Conservation (phyloP, 1,284 basidiomycete genomes). For the Ceratobasidium sp. region DNA sequence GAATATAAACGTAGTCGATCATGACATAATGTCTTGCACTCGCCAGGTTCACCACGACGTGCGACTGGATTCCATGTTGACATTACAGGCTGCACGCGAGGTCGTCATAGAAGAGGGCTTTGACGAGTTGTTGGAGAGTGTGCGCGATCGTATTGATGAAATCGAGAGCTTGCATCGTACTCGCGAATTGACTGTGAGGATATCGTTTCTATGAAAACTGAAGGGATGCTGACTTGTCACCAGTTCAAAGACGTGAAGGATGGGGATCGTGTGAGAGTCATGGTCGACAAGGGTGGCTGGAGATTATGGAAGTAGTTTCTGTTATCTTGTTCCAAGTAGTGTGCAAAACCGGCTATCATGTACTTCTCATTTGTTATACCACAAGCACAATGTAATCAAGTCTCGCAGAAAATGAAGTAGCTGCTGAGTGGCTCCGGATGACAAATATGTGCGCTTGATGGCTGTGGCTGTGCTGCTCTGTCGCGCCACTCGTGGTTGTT, state of each 20-base stretch:
- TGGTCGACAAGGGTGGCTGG: slow-evolving; percentile 72
- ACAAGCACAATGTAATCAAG: neutral
- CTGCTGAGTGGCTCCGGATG: slow-evolving; percentile 29
- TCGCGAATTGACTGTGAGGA: slow-evolving; percentile 67
- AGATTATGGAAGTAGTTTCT: slow-evolving; percentile 27
- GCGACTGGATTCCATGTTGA: slow-evolving; percentile 81
- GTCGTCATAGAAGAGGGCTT: slow-evolving; percentile 80
- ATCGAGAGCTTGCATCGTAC: slow-evolving; percentile 59
- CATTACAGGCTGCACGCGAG: slow-evolving; percentile 75
- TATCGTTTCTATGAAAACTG: slow-evolving; percentile 8
- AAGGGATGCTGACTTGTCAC: slow-evolving; percentile 34
- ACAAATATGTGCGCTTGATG: slow-evolving; percentile 26
- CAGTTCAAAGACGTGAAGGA: slow-evolving; percentile 76
- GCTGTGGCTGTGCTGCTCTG: slow-evolving; percentile 20
- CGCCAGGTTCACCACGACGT: slow-evolving; percentile 78
- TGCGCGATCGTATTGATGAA: slow-evolving; percentile 76
- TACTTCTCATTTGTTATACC: slow-evolving; percentile 7
- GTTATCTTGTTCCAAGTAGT: neutral
- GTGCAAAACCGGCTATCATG: neutral
- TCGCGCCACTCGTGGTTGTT: slow-evolving; percentile 35
- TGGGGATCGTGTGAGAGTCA: slow-evolving; percentile 70
- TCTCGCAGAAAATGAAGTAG: slow-evolving; percentile 10
- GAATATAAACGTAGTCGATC: slow-evolving; percentile 31
- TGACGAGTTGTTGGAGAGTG: slow-evolving; percentile 76
- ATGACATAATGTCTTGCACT: slow-evolving; percentile 26